phyloP scores from a whole-genome alignment of 2,329 filamentous ascomycete genomes.

The Stagonosporopsis chrysanthemi region DNA sequence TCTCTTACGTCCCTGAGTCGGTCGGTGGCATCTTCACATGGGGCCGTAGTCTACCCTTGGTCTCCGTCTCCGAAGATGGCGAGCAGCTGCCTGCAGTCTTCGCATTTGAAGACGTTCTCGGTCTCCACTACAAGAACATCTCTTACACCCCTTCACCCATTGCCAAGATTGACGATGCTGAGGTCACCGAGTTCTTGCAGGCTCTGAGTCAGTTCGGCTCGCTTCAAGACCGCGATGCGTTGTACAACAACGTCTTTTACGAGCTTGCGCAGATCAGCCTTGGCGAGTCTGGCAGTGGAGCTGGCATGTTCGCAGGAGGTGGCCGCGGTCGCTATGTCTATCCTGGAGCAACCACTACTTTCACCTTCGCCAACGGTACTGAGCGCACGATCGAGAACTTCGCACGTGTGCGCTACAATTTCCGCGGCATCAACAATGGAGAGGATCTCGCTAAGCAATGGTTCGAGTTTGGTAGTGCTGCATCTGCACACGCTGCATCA shows the following conservation, averaged over 20 bases:
- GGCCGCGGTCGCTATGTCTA: slow-evolving; percentile 55
- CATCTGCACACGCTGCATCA: slow-evolving; percentile 3
- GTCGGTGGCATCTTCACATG: slow-evolving; percentile 61
- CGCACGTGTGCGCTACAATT: slow-evolving; percentile 49
- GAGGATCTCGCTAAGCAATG: slow-evolving; percentile 50
- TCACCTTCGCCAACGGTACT: slow-evolving; percentile 57
- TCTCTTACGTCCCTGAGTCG: slow-evolving; percentile 62
- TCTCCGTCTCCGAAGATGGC: slow-evolving; percentile 70
- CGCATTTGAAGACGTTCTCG: slow-evolving; percentile 57
- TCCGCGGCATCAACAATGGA: slow-evolving; percentile 51
- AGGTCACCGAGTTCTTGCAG: slow-evolving; percentile 59
- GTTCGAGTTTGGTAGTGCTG: slow-evolving; percentile 41
- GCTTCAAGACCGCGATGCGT: slow-evolving; percentile 65
- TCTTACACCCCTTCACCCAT: slow-evolving; percentile 60
- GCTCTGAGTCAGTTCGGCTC: slow-evolving; percentile 56
- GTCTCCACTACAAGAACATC: slow-evolving; percentile 53
- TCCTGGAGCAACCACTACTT: slow-evolving; percentile 53
- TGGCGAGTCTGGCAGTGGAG: slow-evolving; percentile 49
- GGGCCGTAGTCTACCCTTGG: slow-evolving; percentile 58
- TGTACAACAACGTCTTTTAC: slow-evolving; percentile 62
- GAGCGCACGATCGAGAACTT: slow-evolving; percentile 52
- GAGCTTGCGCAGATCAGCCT: slow-evolving; percentile 54
- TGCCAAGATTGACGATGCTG: slow-evolving; percentile 63
- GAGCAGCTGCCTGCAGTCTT: slow-evolving; percentile 65
- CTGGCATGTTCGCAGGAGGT: slow-evolving; percentile 54